Conservation (phyloP, 805 yeast species). For the Zygosaccharomyces siamensis region DNA sequence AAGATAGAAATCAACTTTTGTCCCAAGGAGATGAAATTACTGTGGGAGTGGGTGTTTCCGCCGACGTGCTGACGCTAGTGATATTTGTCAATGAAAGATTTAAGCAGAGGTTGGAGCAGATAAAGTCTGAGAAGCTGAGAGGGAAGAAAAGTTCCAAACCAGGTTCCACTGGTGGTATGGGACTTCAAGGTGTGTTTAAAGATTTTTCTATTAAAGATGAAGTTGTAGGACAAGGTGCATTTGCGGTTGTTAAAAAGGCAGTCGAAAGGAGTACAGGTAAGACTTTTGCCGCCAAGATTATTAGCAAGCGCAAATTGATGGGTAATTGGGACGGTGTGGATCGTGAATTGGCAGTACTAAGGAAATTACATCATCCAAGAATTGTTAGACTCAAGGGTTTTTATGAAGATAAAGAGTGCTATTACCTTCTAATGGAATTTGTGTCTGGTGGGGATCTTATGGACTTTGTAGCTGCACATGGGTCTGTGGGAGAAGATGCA, state of each 20-base stretch:
- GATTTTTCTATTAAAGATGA: constrained; percentile 77
- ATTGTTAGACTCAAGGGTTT: constrained; percentile 79
- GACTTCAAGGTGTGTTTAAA: constrained; percentile 48
- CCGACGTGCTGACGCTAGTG: constrained; percentile 54
- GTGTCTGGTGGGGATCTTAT: constrained; percentile 95
- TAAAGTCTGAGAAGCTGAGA: constrained; percentile 11
- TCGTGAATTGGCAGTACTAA: constrained; percentile 77
- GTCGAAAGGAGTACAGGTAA: constrained; percentile 81
- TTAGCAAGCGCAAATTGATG: constrained; percentile 72
- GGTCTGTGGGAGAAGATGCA: constrained; percentile 87
- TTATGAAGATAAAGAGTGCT: constrained; percentile 74
- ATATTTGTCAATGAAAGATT: constrained; percentile 40
- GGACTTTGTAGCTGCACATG: constrained; percentile 94
- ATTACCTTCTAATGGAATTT: constrained; percentile 90
- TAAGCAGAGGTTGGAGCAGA: constrained; percentile 26
- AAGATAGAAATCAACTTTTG: constrained; percentile 72
- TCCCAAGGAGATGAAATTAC: constrained; percentile 92
- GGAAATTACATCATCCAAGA: constrained; percentile 75
- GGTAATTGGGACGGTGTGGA: constrained; percentile 78
- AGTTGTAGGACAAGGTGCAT: constrained; percentile 96
- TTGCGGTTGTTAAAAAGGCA: constrained; percentile 91
- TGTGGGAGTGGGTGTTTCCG: constrained; percentile 79
- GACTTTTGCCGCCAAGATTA: constrained; percentile 86
- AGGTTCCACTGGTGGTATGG: constrained; percentile 7
- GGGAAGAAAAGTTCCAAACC: constrained; percentile 5